A percentile compares a stretch with the other conserved stretches of the same genome.
Evolutionary conservation across 495 filamentous ascomycete species (phyloP).

Genomic region (Penicillium paxilli): DNA sequence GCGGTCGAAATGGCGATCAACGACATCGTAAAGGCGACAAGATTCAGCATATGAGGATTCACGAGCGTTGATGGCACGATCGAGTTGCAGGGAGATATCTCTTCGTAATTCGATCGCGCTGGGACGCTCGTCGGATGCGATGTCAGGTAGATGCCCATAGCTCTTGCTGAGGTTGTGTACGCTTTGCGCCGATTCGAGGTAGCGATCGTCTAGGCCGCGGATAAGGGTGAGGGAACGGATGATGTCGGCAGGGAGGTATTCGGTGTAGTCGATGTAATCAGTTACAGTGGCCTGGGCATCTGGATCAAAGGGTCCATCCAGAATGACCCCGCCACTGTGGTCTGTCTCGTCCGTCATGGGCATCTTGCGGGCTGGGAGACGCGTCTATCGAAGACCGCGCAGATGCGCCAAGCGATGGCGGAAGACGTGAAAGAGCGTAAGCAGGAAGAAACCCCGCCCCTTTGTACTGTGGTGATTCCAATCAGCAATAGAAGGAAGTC

Average conservation of each 20-base stretch:
- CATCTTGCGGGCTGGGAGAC: conserved; percentile 17
- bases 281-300: conserved; percentile 93
- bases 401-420: not conserved
- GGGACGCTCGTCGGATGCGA: conserved; percentile 54
- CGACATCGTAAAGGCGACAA: conserved; percentile 71
- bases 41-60: conserved; percentile 82
- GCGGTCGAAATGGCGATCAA: conserved; percentile 76
- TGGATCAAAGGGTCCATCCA: conserved; percentile 65
- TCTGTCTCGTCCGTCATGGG: conserved; percentile 40
- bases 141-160: conserved; percentile 70
- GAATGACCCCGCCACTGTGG: conserved; percentile 46
- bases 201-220: conserved; percentile 73
- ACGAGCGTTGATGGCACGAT: conserved; percentile 72
- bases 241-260: conserved; percentile 93
- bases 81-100: conserved; percentile 72
- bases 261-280: conserved; percentile 95
- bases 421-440: not conserved
- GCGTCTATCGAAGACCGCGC: conserved; percentile 2
- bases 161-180: conserved; percentile 71
- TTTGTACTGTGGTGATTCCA: not conserved
- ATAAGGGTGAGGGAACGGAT: conserved; percentile 88
- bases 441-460: not conserved
- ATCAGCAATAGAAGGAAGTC: not conserved
- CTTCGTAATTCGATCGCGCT: conserved; percentile 64
- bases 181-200: conserved; percentile 60